A percentile compares a stretch with the other conserved stretches of the same genome.
phyloP scores from a whole-genome alignment of 352 stramenopile genomes.

The Globisporangium nunn region DNA sequence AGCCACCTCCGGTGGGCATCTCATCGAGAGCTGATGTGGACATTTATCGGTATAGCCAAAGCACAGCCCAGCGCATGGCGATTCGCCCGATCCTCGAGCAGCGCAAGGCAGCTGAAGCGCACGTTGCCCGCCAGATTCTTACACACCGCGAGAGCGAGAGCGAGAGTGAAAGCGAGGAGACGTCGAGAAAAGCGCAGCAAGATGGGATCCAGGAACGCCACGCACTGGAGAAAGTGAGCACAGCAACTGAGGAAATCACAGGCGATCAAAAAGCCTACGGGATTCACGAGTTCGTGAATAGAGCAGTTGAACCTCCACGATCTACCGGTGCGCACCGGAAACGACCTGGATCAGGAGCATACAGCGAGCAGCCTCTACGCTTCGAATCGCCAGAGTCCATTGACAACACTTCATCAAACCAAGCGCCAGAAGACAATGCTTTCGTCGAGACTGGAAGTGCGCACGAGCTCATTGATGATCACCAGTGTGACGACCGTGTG shows the following conservation, averaged over 20 bases:
- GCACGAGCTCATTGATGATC: background rate
- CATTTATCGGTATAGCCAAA: conserved; percentile 58
- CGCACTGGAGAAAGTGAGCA: background rate
- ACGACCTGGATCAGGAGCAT: background rate
- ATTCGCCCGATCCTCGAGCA: conserved; percentile 73
- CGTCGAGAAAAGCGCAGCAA: background rate
- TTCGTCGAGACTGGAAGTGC: background rate
- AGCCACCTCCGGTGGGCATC: conserved; percentile 30
- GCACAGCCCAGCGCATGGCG: conserved; percentile 43
- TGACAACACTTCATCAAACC: background rate
- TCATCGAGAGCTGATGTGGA: conserved; percentile 43
- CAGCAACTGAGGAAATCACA: background rate
- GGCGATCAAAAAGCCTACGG: background rate
- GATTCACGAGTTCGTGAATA: background rate
- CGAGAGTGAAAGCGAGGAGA: background rate
- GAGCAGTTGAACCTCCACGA: conserved; percentile 6
- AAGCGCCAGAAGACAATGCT: background rate
- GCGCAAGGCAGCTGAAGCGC: conserved; percentile 32
- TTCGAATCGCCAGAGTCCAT: background rate
- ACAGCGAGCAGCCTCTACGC: background rate
- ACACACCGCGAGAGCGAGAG: conserved; percentile 17
- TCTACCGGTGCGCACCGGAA: background rate
- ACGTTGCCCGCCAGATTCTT: conserved; percentile 20
- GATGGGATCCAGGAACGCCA: background rate
- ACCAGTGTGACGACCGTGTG: background rate